These are phyloP conservation scores for Penstemon eatonii DNA, from an alignment of 257 asterid species.

Conservation along the genomic window DNA sequence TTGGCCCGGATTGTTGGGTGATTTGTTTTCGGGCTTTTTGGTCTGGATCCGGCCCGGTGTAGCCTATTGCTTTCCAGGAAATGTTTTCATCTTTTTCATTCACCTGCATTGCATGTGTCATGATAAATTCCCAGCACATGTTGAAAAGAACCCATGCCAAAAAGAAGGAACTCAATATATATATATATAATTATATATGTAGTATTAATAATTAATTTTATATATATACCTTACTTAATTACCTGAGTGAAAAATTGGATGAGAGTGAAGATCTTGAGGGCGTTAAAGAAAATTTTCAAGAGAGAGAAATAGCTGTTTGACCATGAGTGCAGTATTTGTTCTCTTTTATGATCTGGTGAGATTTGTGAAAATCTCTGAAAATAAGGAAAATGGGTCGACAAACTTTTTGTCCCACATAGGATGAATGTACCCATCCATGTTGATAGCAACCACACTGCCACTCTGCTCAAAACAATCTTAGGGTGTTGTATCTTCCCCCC, in stretches of 20 bases:
- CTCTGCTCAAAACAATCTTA: constrained; percentile 35
- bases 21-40: constrained; percentile 24
- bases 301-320: constrained; percentile 47
- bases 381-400: constrained; percentile 55
- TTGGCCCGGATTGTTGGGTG: constrained; percentile 17
- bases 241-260: constrained; percentile 73
- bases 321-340: constrained; percentile 56
- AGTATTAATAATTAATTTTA: not conserved
- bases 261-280: constrained; percentile 44
- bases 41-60: constrained; percentile 68
- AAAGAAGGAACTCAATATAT: not conserved
- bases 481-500: constrained; percentile 54
- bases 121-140: not conserved
- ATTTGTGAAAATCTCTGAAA: constrained; percentile 52
- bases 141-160: too few relatives aligned
- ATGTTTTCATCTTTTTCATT: constrained; percentile 56
- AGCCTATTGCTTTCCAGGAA: constrained; percentile 86
- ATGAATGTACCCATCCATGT: constrained; percentile 67
- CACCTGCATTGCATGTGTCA: constrained; percentile 37
- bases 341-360: constrained; percentile 39
- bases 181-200: too few relatives aligned
- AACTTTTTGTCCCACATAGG: constrained; percentile 55
- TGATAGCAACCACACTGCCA: constrained; percentile 52
- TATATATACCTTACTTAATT: not conserved
- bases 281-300: constrained; percentile 43